Evolutionary conservation across 768 basidiomycete species (phyloP).

Genomic region (Kwoniella europaea): DNA sequence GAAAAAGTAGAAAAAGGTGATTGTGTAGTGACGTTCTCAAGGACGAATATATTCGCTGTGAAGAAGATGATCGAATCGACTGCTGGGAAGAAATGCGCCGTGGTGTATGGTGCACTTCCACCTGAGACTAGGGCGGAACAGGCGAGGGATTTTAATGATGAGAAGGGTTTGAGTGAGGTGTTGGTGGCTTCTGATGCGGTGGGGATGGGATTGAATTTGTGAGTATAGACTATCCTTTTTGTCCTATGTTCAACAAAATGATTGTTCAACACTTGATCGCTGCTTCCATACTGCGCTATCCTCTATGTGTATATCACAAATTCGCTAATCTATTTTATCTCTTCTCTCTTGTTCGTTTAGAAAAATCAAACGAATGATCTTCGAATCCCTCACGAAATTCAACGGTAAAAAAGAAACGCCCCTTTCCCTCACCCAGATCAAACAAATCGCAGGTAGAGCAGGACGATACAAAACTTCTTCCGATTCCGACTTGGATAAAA

Average conservation of each 20-base stretch:
- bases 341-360: conserved; percentile 60
- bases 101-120: conserved; percentile 89
- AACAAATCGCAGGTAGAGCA: conserved; percentile 93
- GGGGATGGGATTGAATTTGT: conserved; percentile 98
- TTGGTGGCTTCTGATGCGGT: conserved; percentile 93
- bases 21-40: conserved; percentile 84
- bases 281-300: too few species aligned
- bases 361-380: conserved; percentile 87
- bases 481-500: conserved; percentile 15
- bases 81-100: conserved; percentile 81
- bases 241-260: background rate
- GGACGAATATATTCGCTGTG: conserved; percentile 73
- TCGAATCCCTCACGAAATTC: conserved; percentile 72
- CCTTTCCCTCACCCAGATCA: conserved; percentile 76
- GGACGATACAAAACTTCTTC: conserved; percentile 69
- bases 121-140: conserved; percentile 91
- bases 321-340: background rate
- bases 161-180: conserved; percentile 79
- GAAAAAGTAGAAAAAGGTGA: conserved; percentile 75
- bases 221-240: conserved; percentile 27
- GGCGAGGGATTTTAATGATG: conserved; percentile 87
- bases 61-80: conserved; percentile 72
- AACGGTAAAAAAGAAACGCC: conserved; percentile 62
- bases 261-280: background rate
- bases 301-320: background rate